Base-by-base conservation (phyloP, 352 stramenopile species). In the Halophytophthora batemanensis region DNA sequence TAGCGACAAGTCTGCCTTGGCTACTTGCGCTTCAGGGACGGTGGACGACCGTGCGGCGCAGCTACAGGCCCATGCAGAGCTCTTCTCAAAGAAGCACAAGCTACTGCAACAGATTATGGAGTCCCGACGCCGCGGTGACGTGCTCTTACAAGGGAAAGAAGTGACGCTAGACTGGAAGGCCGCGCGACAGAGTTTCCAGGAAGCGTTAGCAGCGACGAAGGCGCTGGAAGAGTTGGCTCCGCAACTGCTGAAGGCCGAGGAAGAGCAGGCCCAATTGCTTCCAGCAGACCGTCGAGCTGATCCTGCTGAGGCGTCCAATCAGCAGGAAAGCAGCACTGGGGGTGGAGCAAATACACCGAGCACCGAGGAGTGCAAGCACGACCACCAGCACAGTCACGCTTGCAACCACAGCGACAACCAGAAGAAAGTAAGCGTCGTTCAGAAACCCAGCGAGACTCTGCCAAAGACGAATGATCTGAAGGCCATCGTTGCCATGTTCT, bases 401-500 rank as follows among this genome's bases (percentile, higher is more conserved):
- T 62, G 52, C 53, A 42, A 48, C 21, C 52, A 58, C 37, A 41
- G 37, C 6, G 49, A 52, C 7, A 22, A 35, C 7, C 31, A 15
- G 15, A 57, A 45, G 22, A 62, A 61, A 7, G 14, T 12, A 17
- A 52, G 45, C 1, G 23, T 39, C 43, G 19, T 22, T 0, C 57
- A 57, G 31, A 65, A 45, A 23, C 25, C 13, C 31, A 34, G 23
- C 1, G 45, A 50, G 12, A 12, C 35, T 1, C 47, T 86, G 0
- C 77, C 72, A 1, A 70, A 82, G 31, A 58, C 61, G 8, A 72
- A 74, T 19, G 77, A 90, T 45, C 36, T 88, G 15, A 3, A 53
- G n/a, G 77, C 69, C 0, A 70, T 90, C 29, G 55, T 87, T 2
- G 69, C 53, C 2, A 88, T 86, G 77, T 86, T 90, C 49, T 74